Evolutionary conservation across 768 basidiomycete genomes (phyloP).

Genomic region (Clavulina sp.): DNA sequence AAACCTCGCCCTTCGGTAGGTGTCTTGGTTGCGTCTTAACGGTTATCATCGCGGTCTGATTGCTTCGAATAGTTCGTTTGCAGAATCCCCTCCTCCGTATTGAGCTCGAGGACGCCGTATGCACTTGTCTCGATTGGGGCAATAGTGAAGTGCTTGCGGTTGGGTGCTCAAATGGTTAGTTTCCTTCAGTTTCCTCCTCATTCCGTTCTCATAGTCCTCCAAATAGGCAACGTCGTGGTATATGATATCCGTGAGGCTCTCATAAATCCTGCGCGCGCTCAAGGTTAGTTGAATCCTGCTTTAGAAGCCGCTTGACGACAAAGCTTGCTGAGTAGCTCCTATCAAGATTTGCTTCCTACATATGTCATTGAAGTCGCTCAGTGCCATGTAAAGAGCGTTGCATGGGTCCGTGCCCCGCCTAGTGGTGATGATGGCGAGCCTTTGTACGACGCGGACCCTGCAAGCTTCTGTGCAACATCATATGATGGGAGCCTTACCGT

Average conservation of each 20-base stretch:
- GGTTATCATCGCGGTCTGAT: background rate
- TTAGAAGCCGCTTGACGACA: background rate
- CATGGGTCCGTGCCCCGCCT: conserved; percentile 58
- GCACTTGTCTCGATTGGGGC: conserved; percentile 77
- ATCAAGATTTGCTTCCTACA: conserved; percentile 37
- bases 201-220: background rate
- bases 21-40: background rate
- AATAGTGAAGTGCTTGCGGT: conserved; percentile 69
- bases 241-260: conserved; percentile 17
- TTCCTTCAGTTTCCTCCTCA: background rate
- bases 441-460: conserved; percentile 27
- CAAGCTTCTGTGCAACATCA: conserved; percentile 48
- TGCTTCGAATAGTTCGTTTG: conserved; percentile 29
- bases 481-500: conserved; percentile 65
- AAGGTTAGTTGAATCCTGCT: background rate
- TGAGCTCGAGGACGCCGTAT: conserved; percentile 56
- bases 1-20: conserved; percentile 12
- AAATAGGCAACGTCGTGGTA: conserved; percentile 20
- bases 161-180: conserved; percentile 66
- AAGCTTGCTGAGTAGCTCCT: conserved; percentile 8
- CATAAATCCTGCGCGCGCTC: background rate
- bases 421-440: conserved; percentile 7
- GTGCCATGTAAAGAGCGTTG: conserved; percentile 55
- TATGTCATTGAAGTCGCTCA: conserved; percentile 63
- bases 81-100: conserved; percentile 52